A percentile compares a stretch with the other conserved stretches of the same genome.
phyloP scores from a whole-genome alignment of 2,329 filamentous ascomycete genomes.

The Hymenoscyphus repandus region DNA sequence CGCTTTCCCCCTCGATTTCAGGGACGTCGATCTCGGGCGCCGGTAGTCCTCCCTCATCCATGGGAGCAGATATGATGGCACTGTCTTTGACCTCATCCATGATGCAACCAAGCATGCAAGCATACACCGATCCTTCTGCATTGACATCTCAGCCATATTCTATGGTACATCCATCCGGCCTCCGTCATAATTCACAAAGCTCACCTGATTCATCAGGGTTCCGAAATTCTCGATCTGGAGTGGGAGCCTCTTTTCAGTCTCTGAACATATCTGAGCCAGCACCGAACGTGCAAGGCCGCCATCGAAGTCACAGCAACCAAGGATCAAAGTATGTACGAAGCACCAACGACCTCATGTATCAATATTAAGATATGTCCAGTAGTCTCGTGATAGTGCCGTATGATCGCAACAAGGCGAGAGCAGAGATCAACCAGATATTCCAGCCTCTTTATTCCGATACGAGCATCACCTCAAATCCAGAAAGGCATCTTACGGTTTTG shows the following conservation, averaged over 20 bases:
- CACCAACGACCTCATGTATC: not conserved
- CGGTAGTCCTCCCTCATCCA: slow-evolving; percentile 27
- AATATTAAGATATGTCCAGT: slow-evolving; percentile 21
- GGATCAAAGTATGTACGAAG: slow-evolving; percentile 17
- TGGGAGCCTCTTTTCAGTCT: slow-evolving; percentile 32
- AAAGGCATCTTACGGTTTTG: slow-evolving; percentile 31
- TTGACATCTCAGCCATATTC: slow-evolving; percentile 31
- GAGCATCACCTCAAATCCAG: slow-evolving; percentile 30
- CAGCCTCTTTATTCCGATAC: slow-evolving; percentile 33
- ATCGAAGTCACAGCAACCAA: slow-evolving; percentile 17
- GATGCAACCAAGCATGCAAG: slow-evolving; percentile 26
- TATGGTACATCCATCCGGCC: slow-evolving; percentile 32
- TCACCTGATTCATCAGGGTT: slow-evolving; percentile 34
- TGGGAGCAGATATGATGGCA: slow-evolving; percentile 30
- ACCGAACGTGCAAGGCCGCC: slow-evolving; percentile 12
- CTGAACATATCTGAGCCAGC: slow-evolving; percentile 26
- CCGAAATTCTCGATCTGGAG: slow-evolving; percentile 30
- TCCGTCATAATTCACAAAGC: slow-evolving; percentile 34
- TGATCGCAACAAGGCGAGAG: slow-evolving; percentile 33
- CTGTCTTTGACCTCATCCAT: slow-evolving; percentile 31
- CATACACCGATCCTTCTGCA: slow-evolving; percentile 27
- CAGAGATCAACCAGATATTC: slow-evolving; percentile 33
- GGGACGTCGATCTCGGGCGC: slow-evolving; percentile 28
- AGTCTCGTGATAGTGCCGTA: slow-evolving; percentile 29
- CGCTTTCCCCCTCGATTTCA: slow-evolving; percentile 31